These are phyloP conservation scores for Iris pallida DNA, from an alignment of 116 monocot species.

Conservation along the genomic window DNA sequence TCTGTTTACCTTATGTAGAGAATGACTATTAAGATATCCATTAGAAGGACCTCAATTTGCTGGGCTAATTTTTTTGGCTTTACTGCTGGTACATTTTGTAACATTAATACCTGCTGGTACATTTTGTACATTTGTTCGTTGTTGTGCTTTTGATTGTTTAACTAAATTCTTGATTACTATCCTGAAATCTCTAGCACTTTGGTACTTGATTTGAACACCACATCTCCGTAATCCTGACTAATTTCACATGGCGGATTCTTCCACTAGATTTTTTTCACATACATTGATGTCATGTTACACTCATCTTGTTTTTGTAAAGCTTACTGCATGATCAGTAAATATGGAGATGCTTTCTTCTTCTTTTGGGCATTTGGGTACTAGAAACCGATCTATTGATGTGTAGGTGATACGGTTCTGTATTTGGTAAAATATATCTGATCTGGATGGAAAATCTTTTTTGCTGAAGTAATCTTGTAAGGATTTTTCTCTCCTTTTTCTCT, in stretches of 20 bases:
- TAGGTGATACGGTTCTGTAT: slow-evolving; percentile 2
- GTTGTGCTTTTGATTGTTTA: too few relatives aligned
- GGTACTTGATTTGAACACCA: too few relatives aligned
- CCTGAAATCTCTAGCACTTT: too few relatives aligned
- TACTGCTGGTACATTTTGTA: too few relatives aligned
- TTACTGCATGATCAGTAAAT: background rate
- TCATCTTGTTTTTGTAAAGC: too few relatives aligned
- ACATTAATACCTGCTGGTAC: too few relatives aligned
- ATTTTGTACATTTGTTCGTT: too few relatives aligned
- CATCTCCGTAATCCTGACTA: background rate
- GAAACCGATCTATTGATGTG: slow-evolving; percentile 15
- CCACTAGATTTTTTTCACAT: background rate
- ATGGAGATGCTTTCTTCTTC: background rate
- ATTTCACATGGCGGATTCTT: background rate
- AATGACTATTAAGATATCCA: too few relatives aligned
- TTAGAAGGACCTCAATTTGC: too few relatives aligned
- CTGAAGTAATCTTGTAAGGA: slow-evolving; percentile 10
- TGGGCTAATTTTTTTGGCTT: too few relatives aligned
- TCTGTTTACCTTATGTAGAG: too few relatives aligned
- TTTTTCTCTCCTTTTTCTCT: slow-evolving; percentile 1
- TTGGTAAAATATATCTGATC: slow-evolving; percentile 1
- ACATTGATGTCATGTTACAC: background rate
- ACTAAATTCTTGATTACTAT: too few relatives aligned
- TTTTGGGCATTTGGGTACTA: background rate
- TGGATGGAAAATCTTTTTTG: slow-evolving; percentile 8